Evolutionary conservation across 2,329 filamentous ascomycete species (phyloP).

Genomic region (Penicillium sp.): DNA sequence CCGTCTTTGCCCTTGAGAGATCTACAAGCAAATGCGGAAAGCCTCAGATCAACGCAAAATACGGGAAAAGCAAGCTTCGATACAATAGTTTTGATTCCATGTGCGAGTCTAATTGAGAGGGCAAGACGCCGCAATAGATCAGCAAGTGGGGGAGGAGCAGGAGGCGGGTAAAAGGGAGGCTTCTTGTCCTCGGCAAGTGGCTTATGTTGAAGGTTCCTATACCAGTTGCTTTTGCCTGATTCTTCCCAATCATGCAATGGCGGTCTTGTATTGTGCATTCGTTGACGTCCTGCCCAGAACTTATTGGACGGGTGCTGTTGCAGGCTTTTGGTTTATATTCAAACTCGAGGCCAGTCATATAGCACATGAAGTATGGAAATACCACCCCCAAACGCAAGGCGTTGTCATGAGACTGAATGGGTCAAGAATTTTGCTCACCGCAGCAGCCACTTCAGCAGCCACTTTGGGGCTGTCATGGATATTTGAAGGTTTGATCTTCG

Average conservation of each 20-base stretch:
- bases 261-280: background rate
- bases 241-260: background rate
- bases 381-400: background rate
- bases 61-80: slow-evolving; percentile 15
- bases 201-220: background rate
- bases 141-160: slow-evolving; percentile 7
- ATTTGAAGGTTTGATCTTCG: background rate
- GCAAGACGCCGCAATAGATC: slow-evolving; percentile 9
- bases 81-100: slow-evolving; percentile 18
- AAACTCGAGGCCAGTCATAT: background rate
- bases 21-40: slow-evolving; percentile 12
- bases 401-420: background rate
- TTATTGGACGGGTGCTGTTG: background rate
- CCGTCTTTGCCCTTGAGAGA: slow-evolving; percentile 15
- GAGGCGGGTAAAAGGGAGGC: slow-evolving; percentile 1
- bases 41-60: slow-evolving; percentile 16
- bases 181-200: background rate
- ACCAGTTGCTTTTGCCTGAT: background rate
- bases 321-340: background rate
- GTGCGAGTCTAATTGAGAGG: slow-evolving; percentile 16
- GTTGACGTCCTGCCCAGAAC: background rate
- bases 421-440: background rate
- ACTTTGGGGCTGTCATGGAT: background rate
- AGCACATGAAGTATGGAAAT: background rate
- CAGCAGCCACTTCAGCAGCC: background rate